Conservation (phyloP, 1,284 basidiomycete species). For the Leccinum fuscescens region DNA sequence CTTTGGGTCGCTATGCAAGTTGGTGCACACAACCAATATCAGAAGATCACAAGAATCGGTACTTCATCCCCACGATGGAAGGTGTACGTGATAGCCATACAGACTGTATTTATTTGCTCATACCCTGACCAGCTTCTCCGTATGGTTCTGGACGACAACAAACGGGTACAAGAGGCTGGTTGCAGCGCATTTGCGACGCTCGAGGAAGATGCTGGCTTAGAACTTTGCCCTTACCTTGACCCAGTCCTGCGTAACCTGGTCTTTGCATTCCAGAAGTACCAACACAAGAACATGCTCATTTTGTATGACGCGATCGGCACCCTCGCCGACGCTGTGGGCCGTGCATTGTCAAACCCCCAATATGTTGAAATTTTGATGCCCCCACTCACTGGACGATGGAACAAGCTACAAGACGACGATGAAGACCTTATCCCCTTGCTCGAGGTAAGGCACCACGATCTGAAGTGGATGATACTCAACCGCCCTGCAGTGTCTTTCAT, state of each 20-base stretch:
- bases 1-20: constrained; percentile 95
- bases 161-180: constrained; percentile 98
- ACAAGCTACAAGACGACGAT: constrained; percentile 85
- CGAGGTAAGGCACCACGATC: constrained; percentile 56
- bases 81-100: constrained; percentile 63
- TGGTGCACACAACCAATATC: constrained; percentile 87
- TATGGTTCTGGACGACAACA: constrained; percentile 99
- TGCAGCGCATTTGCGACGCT: constrained; percentile 98
- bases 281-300: constrained; percentile 99
- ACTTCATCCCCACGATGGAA: constrained; percentile 97
- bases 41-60: constrained; percentile 84
- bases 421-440: constrained; percentile 92
- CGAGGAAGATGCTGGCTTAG: constrained; percentile 93
- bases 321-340: constrained; percentile 92
- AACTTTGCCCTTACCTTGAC: constrained; percentile 91
- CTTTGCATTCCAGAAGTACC: constrained; percentile 96
- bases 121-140: constrained; percentile 68
- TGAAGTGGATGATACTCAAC: constrained; percentile 3
- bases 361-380: constrained; percentile 98
- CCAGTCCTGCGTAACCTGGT: constrained; percentile 95
- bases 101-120: constrained; percentile 8
- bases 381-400: constrained; percentile 88
- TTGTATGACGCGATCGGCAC: constrained; percentile 98
- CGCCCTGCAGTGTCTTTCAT: constrained; percentile 82
- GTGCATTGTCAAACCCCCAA: constrained; percentile 80